Conservation (phyloP, 805 yeast genomes). For the Lachancea dasiensis region DNA sequence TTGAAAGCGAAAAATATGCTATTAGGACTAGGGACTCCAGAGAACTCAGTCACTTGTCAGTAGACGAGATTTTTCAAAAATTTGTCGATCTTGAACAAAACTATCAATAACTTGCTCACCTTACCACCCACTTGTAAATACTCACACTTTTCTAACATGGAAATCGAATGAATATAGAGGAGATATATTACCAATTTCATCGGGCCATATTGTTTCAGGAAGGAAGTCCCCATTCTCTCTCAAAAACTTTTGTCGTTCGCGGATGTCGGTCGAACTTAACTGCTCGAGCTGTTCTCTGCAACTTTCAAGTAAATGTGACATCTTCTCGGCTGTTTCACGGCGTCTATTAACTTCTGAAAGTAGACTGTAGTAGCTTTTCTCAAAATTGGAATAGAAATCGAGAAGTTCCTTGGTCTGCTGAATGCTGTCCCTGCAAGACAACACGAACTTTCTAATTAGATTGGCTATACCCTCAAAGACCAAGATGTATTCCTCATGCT, state of each 20-base stretch:
- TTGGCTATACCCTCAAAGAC: conserved; percentile 29
- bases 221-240: conserved; percentile 46
- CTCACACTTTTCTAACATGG: conserved; percentile 8
- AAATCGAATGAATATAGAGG: conserved; percentile 27
- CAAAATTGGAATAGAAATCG: conserved; percentile 47
- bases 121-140: conserved; percentile 1
- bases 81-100: conserved; percentile 52
- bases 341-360: conserved; percentile 51
- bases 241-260: conserved; percentile 40
- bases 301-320: conserved; percentile 36
- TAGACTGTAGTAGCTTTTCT: conserved; percentile 46
- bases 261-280: conserved; percentile 40
- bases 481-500: conserved; percentile 25
- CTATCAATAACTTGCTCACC: conserved; percentile 15
- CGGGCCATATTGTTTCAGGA: conserved; percentile 51
- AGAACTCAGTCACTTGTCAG: conserved; percentile 38
- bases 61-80: conserved; percentile 45
- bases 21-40: conserved; percentile 54
- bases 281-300: conserved; percentile 37
- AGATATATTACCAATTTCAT: conserved; percentile 32
- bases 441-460: conserved; percentile 32
- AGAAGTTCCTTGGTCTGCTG: conserved; percentile 33
- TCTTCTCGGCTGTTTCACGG: conserved; percentile 34
- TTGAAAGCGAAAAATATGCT: conserved; percentile 51
- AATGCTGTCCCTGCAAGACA: conserved; percentile 25